These are phyloP conservation scores for Sarocladium oryzae DNA, from an alignment of 2,329 filamentous ascomycete genomes.

Conservation along the genomic window DNA sequence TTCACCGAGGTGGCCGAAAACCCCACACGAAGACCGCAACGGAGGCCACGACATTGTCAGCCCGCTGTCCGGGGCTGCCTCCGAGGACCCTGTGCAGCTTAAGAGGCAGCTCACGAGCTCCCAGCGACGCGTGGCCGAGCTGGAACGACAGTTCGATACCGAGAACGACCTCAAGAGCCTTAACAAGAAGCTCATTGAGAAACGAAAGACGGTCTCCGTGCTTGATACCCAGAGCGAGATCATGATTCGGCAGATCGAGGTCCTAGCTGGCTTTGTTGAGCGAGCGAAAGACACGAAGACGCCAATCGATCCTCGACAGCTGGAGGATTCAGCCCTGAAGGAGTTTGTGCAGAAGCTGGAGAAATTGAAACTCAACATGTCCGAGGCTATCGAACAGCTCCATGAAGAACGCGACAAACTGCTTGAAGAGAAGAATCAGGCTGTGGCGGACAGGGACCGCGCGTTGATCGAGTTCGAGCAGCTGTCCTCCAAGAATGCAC, in stretches of 20 bases:
- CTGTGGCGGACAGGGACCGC: constrained; percentile 82
- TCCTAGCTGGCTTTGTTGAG: constrained; percentile 82
- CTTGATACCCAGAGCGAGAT: constrained; percentile 93
- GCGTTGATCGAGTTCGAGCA: constrained; percentile 94
- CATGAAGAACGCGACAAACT: constrained; percentile 71
- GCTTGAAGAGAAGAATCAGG: constrained; percentile 75
- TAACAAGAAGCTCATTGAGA: constrained; percentile 83
- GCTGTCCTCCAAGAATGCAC: constrained; percentile 86
- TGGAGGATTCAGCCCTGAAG: constrained; percentile 87
- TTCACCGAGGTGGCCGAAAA: constrained; percentile 65
- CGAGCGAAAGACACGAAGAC: constrained; percentile 76
- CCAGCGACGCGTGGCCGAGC: constrained; percentile 78
- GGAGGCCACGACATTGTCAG: constrained; percentile 60
- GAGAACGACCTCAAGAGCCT: constrained; percentile 65
- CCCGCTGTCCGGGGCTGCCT: constrained; percentile 57
- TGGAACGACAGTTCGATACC: constrained; percentile 69
- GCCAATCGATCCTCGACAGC: constrained; percentile 69
- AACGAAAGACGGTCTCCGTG: constrained; percentile 90
- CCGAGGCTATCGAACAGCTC: constrained; percentile 51
- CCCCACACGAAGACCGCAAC: constrained; percentile 50
- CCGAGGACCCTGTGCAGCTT: constrained; percentile 60
- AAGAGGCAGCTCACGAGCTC: constrained; percentile 73
- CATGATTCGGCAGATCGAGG: constrained; percentile 85
- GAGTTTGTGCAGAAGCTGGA: constrained; percentile 75
- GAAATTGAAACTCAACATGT: constrained; percentile 53